Evolutionary conservation across 2,329 filamentous ascomycete species (phyloP), one percentile per base, ranked within the genome.

Genomic region (Fusarium floridanum): DNA sequence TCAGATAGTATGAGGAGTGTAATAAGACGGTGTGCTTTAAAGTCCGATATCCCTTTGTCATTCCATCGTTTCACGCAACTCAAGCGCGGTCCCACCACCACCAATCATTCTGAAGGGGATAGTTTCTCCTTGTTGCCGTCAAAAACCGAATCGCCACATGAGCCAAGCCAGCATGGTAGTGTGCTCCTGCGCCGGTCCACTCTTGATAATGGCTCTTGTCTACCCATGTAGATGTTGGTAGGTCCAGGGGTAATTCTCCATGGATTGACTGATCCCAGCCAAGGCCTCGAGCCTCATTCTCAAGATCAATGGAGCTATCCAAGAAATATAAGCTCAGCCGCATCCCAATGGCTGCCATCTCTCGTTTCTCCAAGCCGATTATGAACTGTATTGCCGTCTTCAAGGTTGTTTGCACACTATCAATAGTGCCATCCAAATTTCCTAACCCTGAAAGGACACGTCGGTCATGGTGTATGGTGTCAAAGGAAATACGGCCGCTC

Each of bases 101-200:
- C 56, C 56, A 60, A 43, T 60, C 57, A 27, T 60, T 22, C 20
- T 60, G 22, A 27, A 60, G 57, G 8, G 57, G 17, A 37, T 20
- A 20, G 17, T 60, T 43, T 20, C 16, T 27, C 1, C 4, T 32
- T 32, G n/a, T 53, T 32, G 48, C 16, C 48, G 5, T 32, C 48
- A 53, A 32, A 32, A 39, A 60, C 16, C 57, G 57, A 36, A 60
- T 60, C 12, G 57, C 57, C 17, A 27, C 20, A 22, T 60, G 24
- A 27, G 20, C 57, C 37, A 17, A 27, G 36, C 57, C 17, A 43
- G 57, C 57, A 41, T 60, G 57, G 24, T 27, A 43, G 17, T 27
- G 36, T 32, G 57, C 57, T 29, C 57, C 57, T 60, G 36, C 57
- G 16, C 57, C 57, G 36, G 57, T 60, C 57, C 57, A 60, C 36